Base-by-base conservation (phyloP, 2,329 filamentous ascomycete genomes). In the Pseudonectria buxi region DNA sequence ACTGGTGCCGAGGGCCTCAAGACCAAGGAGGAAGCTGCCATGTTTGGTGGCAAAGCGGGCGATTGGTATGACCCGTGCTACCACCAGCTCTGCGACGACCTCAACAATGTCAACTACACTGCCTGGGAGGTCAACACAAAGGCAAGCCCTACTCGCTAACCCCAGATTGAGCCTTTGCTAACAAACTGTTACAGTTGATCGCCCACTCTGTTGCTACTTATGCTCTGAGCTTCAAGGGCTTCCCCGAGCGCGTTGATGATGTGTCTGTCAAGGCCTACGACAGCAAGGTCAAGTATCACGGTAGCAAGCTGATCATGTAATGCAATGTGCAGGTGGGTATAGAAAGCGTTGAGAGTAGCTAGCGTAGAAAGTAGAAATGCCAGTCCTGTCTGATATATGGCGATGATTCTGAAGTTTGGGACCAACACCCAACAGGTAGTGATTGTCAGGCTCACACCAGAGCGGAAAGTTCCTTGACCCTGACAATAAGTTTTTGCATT, bases 1-100 rank as follows among this genome's bases (percentile, higher is more conserved):
- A 87, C 84, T 3, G 85, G 85, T 26, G 85, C 85, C 2, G 84
- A 89, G 59, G 81, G 74, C 10, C 58, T 85, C 62, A 89, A 88
- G 74, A 86, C 82, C 0, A 62, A 70, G 32, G 69, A 77, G 24
- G 81, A 89, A 54, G 73, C 62, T 3, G 65, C 63, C 27, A 61
- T 77, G 61, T 90, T 87, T 55, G 84, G 85, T n/a, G 85, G 85
- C 26, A 65, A 69, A 41, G 80, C 77, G 1, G 83, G 74, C 14
- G 62, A 70, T 16, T 71, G 71, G 66, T 74, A 73, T 43, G 72
- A 81, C 50, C 64, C 68, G 26, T 75, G 74, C 64, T 78, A 80
- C 51, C 74, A 82, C 53, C 67, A 78, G 55, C 62, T 80, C 15
- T 78, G 76, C 43, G 78, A 82, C 43, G 69, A 76, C 39, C 55